Conservation (phyloP, 805 yeast genomes). For the Naumovozyma castellii region DNA sequence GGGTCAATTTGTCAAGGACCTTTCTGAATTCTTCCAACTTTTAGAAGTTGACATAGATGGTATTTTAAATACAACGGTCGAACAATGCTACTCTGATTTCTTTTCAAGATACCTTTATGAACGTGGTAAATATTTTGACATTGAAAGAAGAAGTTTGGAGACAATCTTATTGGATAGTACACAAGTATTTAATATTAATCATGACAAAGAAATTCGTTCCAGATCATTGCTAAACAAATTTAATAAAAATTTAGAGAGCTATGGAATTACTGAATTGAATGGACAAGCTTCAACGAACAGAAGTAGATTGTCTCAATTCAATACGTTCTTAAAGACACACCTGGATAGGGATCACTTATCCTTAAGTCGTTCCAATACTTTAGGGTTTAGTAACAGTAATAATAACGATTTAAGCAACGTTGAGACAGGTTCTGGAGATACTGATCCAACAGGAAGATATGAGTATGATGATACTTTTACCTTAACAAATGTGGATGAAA, state of each 20-base stretch:
- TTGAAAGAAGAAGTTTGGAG: constrained; percentile 62
- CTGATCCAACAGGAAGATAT: background rate
- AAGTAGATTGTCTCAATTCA: constrained; percentile 43
- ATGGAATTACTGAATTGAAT: background rate
- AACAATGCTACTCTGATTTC: constrained; percentile 62
- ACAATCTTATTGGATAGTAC: constrained; percentile 28
- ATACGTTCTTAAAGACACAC: constrained; percentile 46
- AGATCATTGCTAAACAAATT: constrained; percentile 25
- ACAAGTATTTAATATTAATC: constrained; percentile 23
- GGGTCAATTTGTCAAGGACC: constrained; percentile 50
- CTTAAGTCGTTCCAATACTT: constrained; percentile 15
- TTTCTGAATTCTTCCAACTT: constrained; percentile 50
- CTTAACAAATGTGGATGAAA: constrained; percentile 45
- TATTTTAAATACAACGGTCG: constrained; percentile 43
- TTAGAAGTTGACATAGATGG: constrained; percentile 38
- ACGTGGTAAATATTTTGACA: constrained; percentile 50
- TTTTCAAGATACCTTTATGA: constrained; percentile 63
- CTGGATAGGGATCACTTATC: constrained; percentile 36
- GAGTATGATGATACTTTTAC: constrained; percentile 19
- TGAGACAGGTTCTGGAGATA: background rate
- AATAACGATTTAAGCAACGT: background rate
- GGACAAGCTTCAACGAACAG: constrained; percentile 10
- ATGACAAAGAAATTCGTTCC: constrained; percentile 26
- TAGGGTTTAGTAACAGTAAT: background rate
- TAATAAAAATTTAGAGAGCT: constrained; percentile 17